These are phyloP conservation scores for Aspergillus sp. DNA, from an alignment of 2,329 filamentous ascomycete genomes.

Conservation along the genomic window DNA sequence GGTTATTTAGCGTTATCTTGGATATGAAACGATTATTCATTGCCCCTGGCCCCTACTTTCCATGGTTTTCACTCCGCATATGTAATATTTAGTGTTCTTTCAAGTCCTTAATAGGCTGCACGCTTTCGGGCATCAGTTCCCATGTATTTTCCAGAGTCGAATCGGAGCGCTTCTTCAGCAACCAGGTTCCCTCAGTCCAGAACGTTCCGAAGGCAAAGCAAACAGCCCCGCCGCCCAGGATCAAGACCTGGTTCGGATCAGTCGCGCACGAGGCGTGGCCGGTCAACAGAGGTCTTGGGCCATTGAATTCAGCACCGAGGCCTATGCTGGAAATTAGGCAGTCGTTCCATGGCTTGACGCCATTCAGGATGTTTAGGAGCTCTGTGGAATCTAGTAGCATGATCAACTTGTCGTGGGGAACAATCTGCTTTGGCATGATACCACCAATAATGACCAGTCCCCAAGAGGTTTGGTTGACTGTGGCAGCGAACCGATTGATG, in stretches of 20 bases:
- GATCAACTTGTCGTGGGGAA: constrained; percentile 50
- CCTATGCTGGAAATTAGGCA: constrained; percentile 22
- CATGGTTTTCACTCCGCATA: too few species aligned
- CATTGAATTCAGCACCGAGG: constrained; percentile 20
- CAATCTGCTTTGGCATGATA: constrained; percentile 33
- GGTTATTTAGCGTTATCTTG: too few species aligned
- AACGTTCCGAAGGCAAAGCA: constrained; percentile 89
- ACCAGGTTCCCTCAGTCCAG: constrained; percentile 65
- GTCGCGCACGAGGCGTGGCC: constrained; percentile 57
- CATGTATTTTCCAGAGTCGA: constrained; percentile 25
- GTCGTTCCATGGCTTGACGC: constrained; percentile 14
- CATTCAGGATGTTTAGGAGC: constrained; percentile 13
- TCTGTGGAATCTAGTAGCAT: constrained; percentile 31
- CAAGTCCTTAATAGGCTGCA: constrained; percentile 8
- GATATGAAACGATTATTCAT: too few species aligned
- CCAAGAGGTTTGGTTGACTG: constrained; percentile 40
- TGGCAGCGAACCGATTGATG: constrained; percentile 48
- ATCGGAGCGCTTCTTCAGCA: constrained; percentile 34
- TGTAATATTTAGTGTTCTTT: background rate
- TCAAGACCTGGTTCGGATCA: constrained; percentile 48
- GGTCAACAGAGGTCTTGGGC: constrained; percentile 62
- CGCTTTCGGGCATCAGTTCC: constrained; percentile 20
- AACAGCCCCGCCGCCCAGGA: constrained; percentile 76
- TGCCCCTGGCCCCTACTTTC: too few species aligned
- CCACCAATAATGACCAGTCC: constrained; percentile 52